These are phyloP conservation scores for Malassezia equina DNA, from an alignment of 1,284 basidiomycete genomes.

Conservation along the genomic window DNA sequence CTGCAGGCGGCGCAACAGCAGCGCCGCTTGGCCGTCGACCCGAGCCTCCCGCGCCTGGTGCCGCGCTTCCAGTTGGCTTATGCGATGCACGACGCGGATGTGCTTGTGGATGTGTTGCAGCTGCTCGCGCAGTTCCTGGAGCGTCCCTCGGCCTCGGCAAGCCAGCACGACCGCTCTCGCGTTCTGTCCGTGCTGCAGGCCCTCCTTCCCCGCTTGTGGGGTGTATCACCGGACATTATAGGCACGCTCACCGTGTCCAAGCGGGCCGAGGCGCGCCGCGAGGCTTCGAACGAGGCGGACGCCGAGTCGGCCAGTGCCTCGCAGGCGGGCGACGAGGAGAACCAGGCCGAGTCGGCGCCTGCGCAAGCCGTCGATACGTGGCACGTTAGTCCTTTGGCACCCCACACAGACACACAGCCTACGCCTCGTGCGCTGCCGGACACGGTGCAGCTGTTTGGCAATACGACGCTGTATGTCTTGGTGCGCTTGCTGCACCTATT, in stretches of 20 bases:
- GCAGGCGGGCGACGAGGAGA: conserved; percentile 21
- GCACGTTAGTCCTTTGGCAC: conserved; percentile 31
- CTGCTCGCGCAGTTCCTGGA: conserved; percentile 83
- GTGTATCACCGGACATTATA: conserved; percentile 58
- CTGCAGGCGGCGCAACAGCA: conserved; percentile 64
- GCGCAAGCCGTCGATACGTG: conserved; percentile 49
- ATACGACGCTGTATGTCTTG: conserved; percentile 83
- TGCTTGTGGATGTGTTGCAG: conserved; percentile 79
- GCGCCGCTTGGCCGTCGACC: conserved; percentile 33
- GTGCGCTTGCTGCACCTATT: conserved; percentile 69
- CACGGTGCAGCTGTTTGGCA: conserved; percentile 66
- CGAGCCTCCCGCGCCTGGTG: conserved; percentile 32
- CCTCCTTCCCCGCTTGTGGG: conserved; percentile 74
- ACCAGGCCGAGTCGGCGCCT: conserved; percentile 30
- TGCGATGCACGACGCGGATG: conserved; percentile 64
- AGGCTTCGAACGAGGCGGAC: conserved; percentile 6
- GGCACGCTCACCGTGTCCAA: conserved; percentile 27
- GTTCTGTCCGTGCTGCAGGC: conserved; percentile 75
- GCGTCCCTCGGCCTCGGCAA: conserved; percentile 59
- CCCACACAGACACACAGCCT: conserved; percentile 26
- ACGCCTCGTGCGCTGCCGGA: conserved; percentile 18
- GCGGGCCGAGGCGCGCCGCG: conserved; percentile 5
- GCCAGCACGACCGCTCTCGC: conserved; percentile 64
- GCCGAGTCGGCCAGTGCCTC: conserved; percentile 23
- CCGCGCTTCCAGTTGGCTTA: conserved; percentile 63